Conservation (phyloP, 1,139 yeast genomes). For the Yamadazyma spencermartinsiae region DNA sequence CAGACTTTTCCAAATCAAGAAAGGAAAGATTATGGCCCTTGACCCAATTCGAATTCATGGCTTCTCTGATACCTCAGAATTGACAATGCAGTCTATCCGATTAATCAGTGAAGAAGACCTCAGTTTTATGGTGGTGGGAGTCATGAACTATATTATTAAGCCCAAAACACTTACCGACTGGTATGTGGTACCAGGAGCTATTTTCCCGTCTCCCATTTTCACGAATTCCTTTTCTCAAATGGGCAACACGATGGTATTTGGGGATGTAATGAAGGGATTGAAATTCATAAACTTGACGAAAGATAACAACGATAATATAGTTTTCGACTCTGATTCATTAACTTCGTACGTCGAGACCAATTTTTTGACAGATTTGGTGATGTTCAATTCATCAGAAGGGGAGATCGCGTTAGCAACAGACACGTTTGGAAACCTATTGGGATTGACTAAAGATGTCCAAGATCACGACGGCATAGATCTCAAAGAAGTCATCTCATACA, state of each 20-base stretch:
- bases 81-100: constrained; percentile 14
- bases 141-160: constrained; percentile 15
- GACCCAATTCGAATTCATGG: constrained; percentile 14
- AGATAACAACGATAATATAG: neutral
- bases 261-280: constrained; percentile 25
- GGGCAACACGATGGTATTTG: constrained; percentile 15
- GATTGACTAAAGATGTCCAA: constrained; percentile 9
- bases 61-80: constrained; percentile 11
- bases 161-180: constrained; percentile 12
- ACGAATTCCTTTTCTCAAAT: constrained; percentile 14
- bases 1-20: constrained; percentile 14
- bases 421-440: constrained; percentile 32
- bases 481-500: constrained; percentile 20
- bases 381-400: constrained; percentile 4
- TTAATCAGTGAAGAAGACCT: constrained; percentile 9
- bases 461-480: constrained; percentile 5
- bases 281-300: constrained; percentile 2
- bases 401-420: constrained; percentile 24
- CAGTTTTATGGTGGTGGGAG: constrained; percentile 18
- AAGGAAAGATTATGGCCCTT: constrained; percentile 12
- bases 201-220: constrained; percentile 13
- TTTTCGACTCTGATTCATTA: constrained; percentile 6
- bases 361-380: constrained; percentile 11
- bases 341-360: constrained; percentile 10
- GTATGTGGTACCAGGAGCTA: constrained; percentile 14